These are phyloP conservation scores for Lizonia empirigonia DNA, from an alignment of 2,329 filamentous ascomycete species.

Conservation along the genomic window DNA sequence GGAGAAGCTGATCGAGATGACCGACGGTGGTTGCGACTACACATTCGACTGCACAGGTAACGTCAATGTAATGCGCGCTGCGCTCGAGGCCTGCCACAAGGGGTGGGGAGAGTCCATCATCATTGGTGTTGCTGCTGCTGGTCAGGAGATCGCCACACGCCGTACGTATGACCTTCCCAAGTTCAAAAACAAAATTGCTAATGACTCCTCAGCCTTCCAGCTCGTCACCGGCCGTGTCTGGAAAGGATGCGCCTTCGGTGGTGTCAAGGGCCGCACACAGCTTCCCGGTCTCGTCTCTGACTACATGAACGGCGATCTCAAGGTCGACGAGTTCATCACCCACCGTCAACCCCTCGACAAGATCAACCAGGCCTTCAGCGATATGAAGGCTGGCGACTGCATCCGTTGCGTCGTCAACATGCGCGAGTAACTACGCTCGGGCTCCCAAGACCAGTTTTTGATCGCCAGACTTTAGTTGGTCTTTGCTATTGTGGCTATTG, in stretches of 20 bases:
- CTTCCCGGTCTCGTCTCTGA: constrained; percentile 85
- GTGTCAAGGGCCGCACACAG: constrained; percentile 96
- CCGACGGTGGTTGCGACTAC: constrained; percentile 96
- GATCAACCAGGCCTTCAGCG: constrained; percentile 89
- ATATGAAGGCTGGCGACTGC: constrained; percentile 96
- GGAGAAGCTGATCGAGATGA: constrained; percentile 95
- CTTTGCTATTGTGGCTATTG: background rate
- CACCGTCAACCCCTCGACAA: constrained; percentile 81
- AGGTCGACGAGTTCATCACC: constrained; percentile 99
- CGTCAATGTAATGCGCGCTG: constrained; percentile 91
- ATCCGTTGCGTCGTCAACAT: constrained; percentile 89
- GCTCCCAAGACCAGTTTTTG: constrained; percentile 10
- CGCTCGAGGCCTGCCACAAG: constrained; percentile 98
- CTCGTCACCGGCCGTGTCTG: constrained; percentile 96
- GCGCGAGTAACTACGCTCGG: constrained; percentile 43
- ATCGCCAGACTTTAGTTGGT: constrained; percentile 5
- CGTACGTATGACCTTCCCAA: constrained; percentile 64
- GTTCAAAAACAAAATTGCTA: constrained; percentile 4
- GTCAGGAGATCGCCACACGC: constrained; percentile 91
- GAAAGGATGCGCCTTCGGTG: constrained; percentile 97
- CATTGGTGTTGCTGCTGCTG: constrained; percentile 95
- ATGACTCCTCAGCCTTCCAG: constrained; percentile 78
- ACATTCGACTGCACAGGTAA: constrained; percentile 99
- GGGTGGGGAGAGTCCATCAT: constrained; percentile 98
- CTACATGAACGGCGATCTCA: constrained; percentile 87